phyloP scores from a whole-genome alignment of 257 asterid genomes.

The Lycium barbarum region DNA sequence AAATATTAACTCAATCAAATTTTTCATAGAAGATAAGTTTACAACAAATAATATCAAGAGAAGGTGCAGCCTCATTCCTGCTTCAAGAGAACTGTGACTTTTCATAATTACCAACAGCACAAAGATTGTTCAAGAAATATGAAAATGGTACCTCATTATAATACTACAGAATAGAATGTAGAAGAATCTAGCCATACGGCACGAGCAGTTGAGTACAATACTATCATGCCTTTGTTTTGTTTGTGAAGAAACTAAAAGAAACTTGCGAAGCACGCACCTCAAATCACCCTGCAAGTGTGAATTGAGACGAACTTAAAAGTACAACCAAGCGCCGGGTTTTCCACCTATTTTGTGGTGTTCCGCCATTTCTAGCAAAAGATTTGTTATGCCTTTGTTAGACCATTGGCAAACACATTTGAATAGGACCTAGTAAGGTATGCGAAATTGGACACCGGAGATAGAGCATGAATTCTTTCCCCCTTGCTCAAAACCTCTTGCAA shows the following conservation, averaged over 20 bases:
- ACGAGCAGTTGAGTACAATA: constrained; percentile 9
- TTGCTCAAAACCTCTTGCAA: constrained; percentile 70
- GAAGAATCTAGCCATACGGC: background rate
- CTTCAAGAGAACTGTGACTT: background rate
- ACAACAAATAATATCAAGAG: constrained; percentile 1
- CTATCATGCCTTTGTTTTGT: background rate
- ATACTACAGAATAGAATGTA: background rate
- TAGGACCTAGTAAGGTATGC: constrained; percentile 81
- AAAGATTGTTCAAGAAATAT: constrained; percentile 3
- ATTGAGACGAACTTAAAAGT: background rate
- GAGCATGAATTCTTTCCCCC: constrained; percentile 78
- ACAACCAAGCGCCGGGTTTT: background rate
- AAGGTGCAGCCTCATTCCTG: constrained; percentile 5
- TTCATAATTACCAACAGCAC: background rate
- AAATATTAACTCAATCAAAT: background rate
- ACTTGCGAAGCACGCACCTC: background rate
- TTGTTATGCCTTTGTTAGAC: constrained; percentile 54
- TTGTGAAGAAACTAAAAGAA: background rate
- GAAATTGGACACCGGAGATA: constrained; percentile 81
- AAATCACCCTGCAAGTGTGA: background rate
- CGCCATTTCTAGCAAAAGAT: background rate
- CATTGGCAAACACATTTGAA: constrained; percentile 76
- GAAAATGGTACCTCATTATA: constrained; percentile 17
- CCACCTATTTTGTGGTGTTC: background rate
- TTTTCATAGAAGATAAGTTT: constrained; percentile 8